phyloP scores from a whole-genome alignment of 1,284 basidiomycete species.

The Trametes polyzona region DNA sequence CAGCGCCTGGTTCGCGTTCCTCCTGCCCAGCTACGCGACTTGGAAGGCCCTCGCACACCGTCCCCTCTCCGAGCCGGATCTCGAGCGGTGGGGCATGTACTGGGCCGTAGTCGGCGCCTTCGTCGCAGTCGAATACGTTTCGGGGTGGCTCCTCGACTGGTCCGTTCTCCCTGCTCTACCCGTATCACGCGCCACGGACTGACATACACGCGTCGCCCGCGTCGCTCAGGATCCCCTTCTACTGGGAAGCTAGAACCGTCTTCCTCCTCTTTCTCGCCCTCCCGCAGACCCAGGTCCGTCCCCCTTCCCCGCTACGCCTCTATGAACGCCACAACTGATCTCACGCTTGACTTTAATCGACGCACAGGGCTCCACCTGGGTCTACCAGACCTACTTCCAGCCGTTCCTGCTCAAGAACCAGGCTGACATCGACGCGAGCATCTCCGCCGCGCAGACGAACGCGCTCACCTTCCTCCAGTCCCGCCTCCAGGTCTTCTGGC shows the following conservation, averaged over 20 bases:
- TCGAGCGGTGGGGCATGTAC: slow-evolving; percentile 62
- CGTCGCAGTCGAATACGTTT: slow-evolving; percentile 68
- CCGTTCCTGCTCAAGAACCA: slow-evolving; percentile 74
- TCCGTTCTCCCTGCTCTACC: slow-evolving; percentile 36
- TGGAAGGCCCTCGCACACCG: slow-evolving; percentile 68
- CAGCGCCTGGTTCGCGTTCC: slow-evolving; percentile 73
- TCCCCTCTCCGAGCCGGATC: slow-evolving; percentile 58
- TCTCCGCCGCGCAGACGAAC: slow-evolving; percentile 57
- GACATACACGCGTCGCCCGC: neutral
- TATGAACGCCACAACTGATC: neutral
- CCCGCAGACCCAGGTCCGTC: slow-evolving; percentile 70
- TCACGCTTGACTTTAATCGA: neutral
- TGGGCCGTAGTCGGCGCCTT: slow-evolving; percentile 69
- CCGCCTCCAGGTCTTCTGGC: slow-evolving; percentile 50
- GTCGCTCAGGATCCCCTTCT: slow-evolving; percentile 73
- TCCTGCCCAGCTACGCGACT: slow-evolving; percentile 63
- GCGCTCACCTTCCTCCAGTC: slow-evolving; percentile 54
- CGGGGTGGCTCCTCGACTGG: slow-evolving; percentile 76
- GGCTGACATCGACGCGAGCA: slow-evolving; percentile 65
- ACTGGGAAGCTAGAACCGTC: slow-evolving; percentile 72
- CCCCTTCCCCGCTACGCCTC: neutral
- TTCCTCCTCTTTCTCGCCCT: slow-evolving; percentile 77
- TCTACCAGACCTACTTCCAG: slow-evolving; percentile 68
- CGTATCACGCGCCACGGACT: slow-evolving; percentile 6
- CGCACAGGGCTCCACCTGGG: slow-evolving; percentile 69